These are phyloP conservation scores for Bruguiera hainesii DNA, from an alignment of 441 rosid species.

Conservation along the genomic window DNA sequence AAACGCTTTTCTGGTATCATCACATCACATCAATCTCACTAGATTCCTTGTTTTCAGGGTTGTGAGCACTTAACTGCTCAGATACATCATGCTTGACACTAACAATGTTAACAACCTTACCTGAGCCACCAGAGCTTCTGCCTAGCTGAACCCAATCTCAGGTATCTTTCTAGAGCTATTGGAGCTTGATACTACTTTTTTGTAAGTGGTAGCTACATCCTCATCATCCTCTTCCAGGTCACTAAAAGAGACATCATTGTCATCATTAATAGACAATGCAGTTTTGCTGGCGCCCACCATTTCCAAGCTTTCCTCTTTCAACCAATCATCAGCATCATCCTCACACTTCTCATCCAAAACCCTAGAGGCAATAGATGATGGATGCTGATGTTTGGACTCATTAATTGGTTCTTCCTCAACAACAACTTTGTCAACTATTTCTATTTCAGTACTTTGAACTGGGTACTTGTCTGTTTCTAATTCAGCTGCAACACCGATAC, in stretches of 20 bases:
- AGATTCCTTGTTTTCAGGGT: constrained; percentile 50
- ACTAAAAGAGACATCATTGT: constrained; percentile 87
- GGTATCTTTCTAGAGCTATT: constrained; percentile 51
- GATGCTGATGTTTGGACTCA: constrained; percentile 32
- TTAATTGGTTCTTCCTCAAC: constrained; percentile 50
- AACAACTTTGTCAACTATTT: constrained; percentile 66
- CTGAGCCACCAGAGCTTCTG: constrained; percentile 40
- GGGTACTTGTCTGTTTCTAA: constrained; percentile 62
- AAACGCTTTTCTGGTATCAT: constrained; percentile 8
- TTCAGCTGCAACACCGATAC: constrained; percentile 27
- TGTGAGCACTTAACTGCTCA: constrained; percentile 43
- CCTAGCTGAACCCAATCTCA: constrained; percentile 61
- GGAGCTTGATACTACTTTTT: constrained; percentile 50
- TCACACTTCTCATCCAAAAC: constrained; percentile 55
- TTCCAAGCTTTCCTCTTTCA: constrained; percentile 72
- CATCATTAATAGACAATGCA: constrained; percentile 45
- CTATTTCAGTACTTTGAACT: constrained; percentile 50
- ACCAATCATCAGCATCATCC: constrained; percentile 88
- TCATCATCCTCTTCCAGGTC: constrained; percentile 86
- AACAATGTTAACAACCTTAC: constrained; percentile 37
- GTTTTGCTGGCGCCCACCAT: constrained; percentile 38
- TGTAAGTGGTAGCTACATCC: constrained; percentile 51
- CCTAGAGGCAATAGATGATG: constrained; percentile 32
- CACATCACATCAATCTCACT: constrained; percentile 53
- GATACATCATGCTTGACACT: constrained; percentile 28